phyloP scores from a whole-genome alignment of 2,329 filamentous ascomycete genomes.

The Paraphoma sp. region DNA sequence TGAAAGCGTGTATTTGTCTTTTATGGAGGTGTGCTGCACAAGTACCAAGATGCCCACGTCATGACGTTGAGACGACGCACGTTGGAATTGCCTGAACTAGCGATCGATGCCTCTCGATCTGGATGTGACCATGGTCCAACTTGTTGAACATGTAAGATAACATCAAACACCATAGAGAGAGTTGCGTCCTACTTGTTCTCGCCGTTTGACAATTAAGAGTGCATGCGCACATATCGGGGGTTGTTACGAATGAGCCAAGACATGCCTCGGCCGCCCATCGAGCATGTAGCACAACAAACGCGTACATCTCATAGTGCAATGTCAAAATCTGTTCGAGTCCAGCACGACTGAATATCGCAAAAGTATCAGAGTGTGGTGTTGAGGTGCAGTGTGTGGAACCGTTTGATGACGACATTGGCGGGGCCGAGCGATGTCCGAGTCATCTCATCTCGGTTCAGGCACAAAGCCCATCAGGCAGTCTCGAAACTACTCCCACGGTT shows the following conservation, averaged over 20 bases:
- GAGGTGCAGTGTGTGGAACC: background rate
- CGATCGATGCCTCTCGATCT: background rate
- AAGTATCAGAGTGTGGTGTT: background rate
- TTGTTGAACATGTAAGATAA: background rate
- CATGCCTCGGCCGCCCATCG: too few relatives aligned
- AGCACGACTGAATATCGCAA: background rate
- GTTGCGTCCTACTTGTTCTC: too few relatives aligned
- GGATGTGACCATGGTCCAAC: background rate
- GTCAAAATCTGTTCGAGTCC: too few relatives aligned
- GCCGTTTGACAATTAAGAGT: too few relatives aligned
- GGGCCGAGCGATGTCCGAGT: conserved; percentile 2
- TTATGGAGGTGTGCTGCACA: conserved; percentile 17
- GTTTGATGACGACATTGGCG: background rate
- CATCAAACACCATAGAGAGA: too few relatives aligned
- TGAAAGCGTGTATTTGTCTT: conserved; percentile 6
- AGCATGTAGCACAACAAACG: too few relatives aligned
- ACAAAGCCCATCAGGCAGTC: background rate
- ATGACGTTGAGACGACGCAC: conserved; percentile 39
- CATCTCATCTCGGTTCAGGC: background rate
- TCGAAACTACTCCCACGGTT: background rate
- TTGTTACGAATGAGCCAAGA: too few relatives aligned
- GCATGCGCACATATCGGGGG: too few relatives aligned
- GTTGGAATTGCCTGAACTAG: conserved; percentile 4
- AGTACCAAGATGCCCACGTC: conserved; percentile 30
- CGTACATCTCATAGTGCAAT: too few relatives aligned